Base-by-base conservation (phyloP, 2,329 filamentous ascomycete species). In the Emergomyces orientalis region DNA sequence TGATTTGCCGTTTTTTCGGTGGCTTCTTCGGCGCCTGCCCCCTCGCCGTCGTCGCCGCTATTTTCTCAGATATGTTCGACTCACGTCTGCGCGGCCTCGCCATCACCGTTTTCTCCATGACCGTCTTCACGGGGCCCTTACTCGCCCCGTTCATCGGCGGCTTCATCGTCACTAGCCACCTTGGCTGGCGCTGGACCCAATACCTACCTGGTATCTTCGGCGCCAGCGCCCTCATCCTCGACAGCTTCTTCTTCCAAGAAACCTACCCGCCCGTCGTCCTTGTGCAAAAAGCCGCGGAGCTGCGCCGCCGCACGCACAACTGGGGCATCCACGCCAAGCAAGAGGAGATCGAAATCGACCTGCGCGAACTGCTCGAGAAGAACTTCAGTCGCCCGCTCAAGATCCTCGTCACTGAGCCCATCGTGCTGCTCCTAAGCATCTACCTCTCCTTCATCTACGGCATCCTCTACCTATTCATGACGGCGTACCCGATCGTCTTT, bases 261-360 rank as follows among this genome's bases (percentile, higher is more conserved):
- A 82, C 82, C 0, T 86, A 86, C 65, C 80, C 83, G 0, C 84
- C 84, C 0, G 77, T 84, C 0, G 80, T 86, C 17, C 75, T 86
- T 2, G 79, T 86, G 45, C 71, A 75, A 19, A 86, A 86, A 68
- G 82, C 83, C 3, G 71, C 77, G 3, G 81, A 84, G 64, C 70
- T 85, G 1, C 75, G 82, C 39, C 77, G 83, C 41, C 71, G 80
- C 32, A 85, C 82, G 1, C 79, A 79, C 70, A 85, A 85, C 65
- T 85, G 82, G 82, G 82, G 82, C 13, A 84, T 85, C 59, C 83
- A 86, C 67, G 83, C 83, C n/a, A 82, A 82, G 68, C 76, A 79
- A 63, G 81, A 83, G 65, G 80, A 82, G 71, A 80, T 82, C 54
- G 80, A 82, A 70, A 75, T 82, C 57, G 80, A 82, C 67, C 75